Evolutionary conservation across 2,329 filamentous ascomycete genomes (phyloP).

Genomic region (Mycosphaerella sp.): DNA sequence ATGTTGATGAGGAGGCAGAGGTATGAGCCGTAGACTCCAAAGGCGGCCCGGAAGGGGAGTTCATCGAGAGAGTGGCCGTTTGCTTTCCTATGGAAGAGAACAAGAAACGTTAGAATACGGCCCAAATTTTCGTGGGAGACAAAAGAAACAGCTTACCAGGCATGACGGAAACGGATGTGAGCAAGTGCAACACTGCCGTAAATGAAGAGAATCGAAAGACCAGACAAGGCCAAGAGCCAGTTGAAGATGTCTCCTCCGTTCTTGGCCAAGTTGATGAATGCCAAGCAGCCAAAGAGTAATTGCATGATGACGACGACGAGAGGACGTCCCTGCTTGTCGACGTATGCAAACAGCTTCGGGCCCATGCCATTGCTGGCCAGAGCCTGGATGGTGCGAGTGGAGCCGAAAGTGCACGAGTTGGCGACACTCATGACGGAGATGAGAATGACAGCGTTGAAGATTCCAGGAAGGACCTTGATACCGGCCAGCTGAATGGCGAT

Average conservation of each 20-base stretch:
- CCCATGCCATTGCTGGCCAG: conserved; percentile 54
- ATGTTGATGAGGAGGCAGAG: conserved; percentile 37
- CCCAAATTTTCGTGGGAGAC: neutral
- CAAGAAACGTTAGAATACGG: conserved; percentile 2
- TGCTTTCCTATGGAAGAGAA: conserved; percentile 49
- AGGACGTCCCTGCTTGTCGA: conserved; percentile 77
- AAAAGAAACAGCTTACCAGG: conserved; percentile 39
- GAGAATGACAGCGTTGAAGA: conserved; percentile 72
- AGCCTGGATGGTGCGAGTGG: conserved; percentile 52
- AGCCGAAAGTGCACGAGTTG: conserved; percentile 52
- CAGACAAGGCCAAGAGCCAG: conserved; percentile 71
- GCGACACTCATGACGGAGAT: conserved; percentile 54
- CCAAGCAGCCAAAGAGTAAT: conserved; percentile 61
- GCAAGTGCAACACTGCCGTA: conserved; percentile 77
- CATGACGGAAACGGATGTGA: conserved; percentile 80
- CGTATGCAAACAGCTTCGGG: conserved; percentile 68
- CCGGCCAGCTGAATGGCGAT: conserved; percentile 64
- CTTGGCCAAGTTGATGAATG: conserved; percentile 61
- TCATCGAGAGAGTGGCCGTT: conserved; percentile 44
- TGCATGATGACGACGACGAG: conserved; percentile 64
- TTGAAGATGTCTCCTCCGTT: conserved; percentile 58
- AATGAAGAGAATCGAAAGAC: conserved; percentile 66
- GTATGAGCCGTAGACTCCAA: conserved; percentile 38
- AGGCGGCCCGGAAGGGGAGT: conserved; percentile 39
- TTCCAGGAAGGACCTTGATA: conserved; percentile 59